phyloP scores from a whole-genome alignment of 495 filamentous ascomycete species.

The Letharia columbiana region DNA sequence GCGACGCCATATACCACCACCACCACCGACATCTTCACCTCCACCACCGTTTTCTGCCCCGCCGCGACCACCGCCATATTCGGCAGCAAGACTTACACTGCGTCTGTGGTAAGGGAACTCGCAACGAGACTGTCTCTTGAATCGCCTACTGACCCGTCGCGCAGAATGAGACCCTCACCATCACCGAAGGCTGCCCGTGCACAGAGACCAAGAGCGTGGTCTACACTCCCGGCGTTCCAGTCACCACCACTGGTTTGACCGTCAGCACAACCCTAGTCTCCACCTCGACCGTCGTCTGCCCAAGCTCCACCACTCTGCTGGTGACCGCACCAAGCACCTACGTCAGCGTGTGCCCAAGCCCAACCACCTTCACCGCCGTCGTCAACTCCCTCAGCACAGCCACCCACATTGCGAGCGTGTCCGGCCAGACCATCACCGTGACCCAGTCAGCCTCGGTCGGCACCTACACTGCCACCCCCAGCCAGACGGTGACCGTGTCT shows the following conservation, averaged over 20 bases:
- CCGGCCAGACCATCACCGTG: constrained; percentile 23
- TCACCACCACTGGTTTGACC: constrained; percentile 15
- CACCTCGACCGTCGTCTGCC: constrained; percentile 22
- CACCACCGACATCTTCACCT: constrained; percentile 68
- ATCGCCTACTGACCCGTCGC: neutral
- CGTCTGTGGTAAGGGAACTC: constrained; percentile 40
- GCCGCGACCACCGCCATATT: constrained; percentile 59
- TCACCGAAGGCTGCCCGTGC: constrained; percentile 27
- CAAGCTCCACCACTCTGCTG: constrained; percentile 20
- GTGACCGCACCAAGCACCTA: constrained; percentile 16
- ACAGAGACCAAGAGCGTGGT: constrained; percentile 23
- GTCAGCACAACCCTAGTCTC: constrained; percentile 21
- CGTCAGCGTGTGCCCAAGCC: neutral
- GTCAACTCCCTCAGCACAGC: constrained; percentile 3
- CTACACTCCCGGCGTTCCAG: constrained; percentile 21
- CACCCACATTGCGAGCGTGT: constrained; percentile 11
- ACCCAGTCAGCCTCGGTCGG: constrained; percentile 9
- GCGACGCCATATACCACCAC: constrained; percentile 40
- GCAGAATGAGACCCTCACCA: constrained; percentile 21
- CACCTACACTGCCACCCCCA: constrained; percentile 21
- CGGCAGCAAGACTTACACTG: constrained; percentile 66
- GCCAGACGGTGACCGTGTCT: constrained; percentile 21
- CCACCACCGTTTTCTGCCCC: constrained; percentile 80
- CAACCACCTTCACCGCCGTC: neutral
- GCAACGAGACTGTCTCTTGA: neutral